These are phyloP conservation scores for Cryptococcus depauperatus DNA, from an alignment of 1,284 basidiomycete species.

Conservation along the genomic window DNA sequence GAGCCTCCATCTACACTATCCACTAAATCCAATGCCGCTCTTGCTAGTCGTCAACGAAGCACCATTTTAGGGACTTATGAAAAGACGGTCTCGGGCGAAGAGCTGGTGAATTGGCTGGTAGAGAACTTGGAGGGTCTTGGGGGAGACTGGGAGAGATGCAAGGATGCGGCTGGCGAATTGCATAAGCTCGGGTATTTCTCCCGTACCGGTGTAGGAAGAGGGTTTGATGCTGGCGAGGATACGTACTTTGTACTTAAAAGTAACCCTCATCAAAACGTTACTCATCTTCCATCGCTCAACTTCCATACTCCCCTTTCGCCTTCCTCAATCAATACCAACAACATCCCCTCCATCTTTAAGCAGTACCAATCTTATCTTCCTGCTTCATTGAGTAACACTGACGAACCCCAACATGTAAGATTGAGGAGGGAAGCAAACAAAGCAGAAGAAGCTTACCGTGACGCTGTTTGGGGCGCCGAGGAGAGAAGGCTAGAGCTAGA, in stretches of 20 bases:
- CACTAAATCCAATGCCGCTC: slow-evolving; percentile 56
- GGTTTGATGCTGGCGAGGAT: slow-evolving; percentile 39
- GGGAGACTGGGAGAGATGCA: slow-evolving; percentile 65
- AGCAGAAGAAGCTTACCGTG: slow-evolving; percentile 61
- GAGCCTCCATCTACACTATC: slow-evolving; percentile 19
- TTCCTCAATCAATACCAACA: slow-evolving; percentile 18
- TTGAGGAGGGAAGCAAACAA: slow-evolving; percentile 66
- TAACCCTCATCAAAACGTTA: slow-evolving; percentile 11
- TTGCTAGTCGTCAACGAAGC: slow-evolving; percentile 58
- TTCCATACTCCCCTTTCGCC: slow-evolving; percentile 22
- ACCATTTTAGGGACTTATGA: slow-evolving; percentile 80
- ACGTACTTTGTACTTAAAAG: slow-evolving; percentile 38
- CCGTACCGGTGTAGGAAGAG: slow-evolving; percentile 54
- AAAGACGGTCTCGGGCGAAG: slow-evolving; percentile 73
- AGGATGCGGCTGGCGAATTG: slow-evolving; percentile 67
- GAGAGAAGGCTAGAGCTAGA: slow-evolving; percentile 73
- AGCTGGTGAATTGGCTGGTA: slow-evolving; percentile 66
- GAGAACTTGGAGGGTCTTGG: slow-evolving; percentile 61
- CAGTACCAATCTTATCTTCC: slow-evolving; percentile 36
- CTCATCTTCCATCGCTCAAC: slow-evolving; percentile 10
- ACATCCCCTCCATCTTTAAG: slow-evolving; percentile 24
- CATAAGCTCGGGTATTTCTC: slow-evolving; percentile 65
- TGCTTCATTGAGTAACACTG: slow-evolving; percentile 40
- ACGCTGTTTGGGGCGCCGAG: slow-evolving; percentile 55
- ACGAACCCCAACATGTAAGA: slow-evolving; percentile 59